phyloP scores from a whole-genome alignment of 495 filamentous ascomycete genomes.

The Penicillium diatomitis region DNA sequence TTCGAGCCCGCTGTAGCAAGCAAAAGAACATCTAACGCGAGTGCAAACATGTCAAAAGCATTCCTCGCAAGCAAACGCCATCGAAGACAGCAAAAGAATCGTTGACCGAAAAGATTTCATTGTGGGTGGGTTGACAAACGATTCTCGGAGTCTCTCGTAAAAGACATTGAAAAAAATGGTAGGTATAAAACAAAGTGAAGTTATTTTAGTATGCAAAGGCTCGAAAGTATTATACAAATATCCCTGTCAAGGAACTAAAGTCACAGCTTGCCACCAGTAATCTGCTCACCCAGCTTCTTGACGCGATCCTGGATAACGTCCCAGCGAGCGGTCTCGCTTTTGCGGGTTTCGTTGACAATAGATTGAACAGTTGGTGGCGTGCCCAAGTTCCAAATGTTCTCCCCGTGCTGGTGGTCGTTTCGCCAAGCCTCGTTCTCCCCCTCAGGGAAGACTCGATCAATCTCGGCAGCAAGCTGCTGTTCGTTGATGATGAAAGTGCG shows the following conservation, averaged over 20 bases:
- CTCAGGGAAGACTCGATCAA: slow-evolving; percentile 51
- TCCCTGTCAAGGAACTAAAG: slow-evolving; percentile 15
- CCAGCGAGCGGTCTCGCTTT: slow-evolving; percentile 29
- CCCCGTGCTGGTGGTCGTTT: slow-evolving; percentile 31
- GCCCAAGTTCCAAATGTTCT: slow-evolving; percentile 52
- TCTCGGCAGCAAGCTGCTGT: slow-evolving; percentile 48
- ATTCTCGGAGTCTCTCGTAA: too few relatives aligned
- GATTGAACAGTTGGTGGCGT: slow-evolving; percentile 41
- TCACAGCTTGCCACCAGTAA: slow-evolving; percentile 62
- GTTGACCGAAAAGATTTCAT: too few relatives aligned
- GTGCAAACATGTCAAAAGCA: too few relatives aligned
- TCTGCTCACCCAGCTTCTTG: slow-evolving; percentile 54
- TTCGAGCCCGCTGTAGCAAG: too few relatives aligned
- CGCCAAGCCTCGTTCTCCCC: slow-evolving; percentile 41
- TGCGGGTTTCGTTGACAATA: slow-evolving; percentile 24
- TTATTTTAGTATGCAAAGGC: slow-evolving; percentile 3
- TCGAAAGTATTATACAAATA: slow-evolving; percentile 23
- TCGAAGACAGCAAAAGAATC: too few relatives aligned
- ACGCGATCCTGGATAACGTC: slow-evolving; percentile 47
- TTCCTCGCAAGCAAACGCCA: too few relatives aligned
- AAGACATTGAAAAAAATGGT: background rate
- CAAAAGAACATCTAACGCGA: too few relatives aligned
- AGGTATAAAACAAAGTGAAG: slow-evolving; percentile 2
- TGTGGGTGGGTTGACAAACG: too few relatives aligned
- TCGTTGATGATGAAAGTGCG: slow-evolving; percentile 57